Conservation (phyloP, 1,284 basidiomycete genomes). For the Takashimella koratensis region DNA sequence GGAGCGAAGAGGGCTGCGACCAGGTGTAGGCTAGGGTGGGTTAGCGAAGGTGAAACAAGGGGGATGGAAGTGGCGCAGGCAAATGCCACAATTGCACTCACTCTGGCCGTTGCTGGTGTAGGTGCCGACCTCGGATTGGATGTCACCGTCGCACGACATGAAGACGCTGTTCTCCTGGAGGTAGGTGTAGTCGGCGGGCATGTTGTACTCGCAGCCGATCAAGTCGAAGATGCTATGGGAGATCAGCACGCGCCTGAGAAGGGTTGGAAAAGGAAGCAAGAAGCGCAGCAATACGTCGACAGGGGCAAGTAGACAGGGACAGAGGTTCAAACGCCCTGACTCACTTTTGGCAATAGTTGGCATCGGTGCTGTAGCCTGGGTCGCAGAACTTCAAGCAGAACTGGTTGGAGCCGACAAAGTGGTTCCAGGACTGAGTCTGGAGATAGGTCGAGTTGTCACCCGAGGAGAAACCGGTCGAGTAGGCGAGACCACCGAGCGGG, state of each 20-base stretch:
- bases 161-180: conserved; percentile 53
- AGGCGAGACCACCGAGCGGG: conserved; percentile 5
- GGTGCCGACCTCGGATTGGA: conserved; percentile 59
- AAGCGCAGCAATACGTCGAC: not conserved
- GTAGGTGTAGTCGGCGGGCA: conserved; percentile 57
- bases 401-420: conserved; percentile 59
- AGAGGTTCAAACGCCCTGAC: not conserved
- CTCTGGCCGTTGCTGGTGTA: conserved; percentile 53
- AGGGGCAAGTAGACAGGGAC: not conserved
- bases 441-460: conserved; percentile 18
- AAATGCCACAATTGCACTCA: too few species aligned
- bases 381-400: conserved; percentile 64
- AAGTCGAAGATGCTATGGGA: conserved; percentile 55
- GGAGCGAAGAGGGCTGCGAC: conserved; percentile 57
- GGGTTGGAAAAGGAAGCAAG: too few species aligned
- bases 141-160: conserved; percentile 61
- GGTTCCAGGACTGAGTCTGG: conserved; percentile 24
- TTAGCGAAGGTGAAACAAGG: not conserved
- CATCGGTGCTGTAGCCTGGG: conserved; percentile 54
- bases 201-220: conserved; percentile 66
- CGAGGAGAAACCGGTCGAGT: conserved; percentile 14
- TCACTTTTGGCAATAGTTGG: conserved; percentile 53
- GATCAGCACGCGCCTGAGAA: conserved; percentile 53
- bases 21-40: conserved; percentile 54
- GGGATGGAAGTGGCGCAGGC: conserved; percentile 34